A percentile compares a stretch with the other conserved stretches of the same genome.
Conservation (phyloP, 257 asterid species). For the Petunia axillaris region DNA sequence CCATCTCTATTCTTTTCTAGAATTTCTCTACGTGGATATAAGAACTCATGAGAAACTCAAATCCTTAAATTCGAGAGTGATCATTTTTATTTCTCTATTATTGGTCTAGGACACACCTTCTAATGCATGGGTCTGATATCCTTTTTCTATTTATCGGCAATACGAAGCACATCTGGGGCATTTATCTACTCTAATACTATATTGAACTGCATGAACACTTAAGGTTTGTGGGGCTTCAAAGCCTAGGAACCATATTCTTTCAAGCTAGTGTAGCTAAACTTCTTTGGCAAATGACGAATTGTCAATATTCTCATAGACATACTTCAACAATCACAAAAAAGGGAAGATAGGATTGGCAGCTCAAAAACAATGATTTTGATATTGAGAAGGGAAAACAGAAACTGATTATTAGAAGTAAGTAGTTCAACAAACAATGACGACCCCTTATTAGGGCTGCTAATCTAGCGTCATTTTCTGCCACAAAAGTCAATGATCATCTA, state of each 20-base stretch:
- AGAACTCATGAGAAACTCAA: too few species aligned
- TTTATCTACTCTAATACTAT: background rate
- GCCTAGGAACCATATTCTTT: background rate
- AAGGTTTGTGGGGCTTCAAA: background rate
- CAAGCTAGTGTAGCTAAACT: background rate
- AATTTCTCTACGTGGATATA: too few species aligned
- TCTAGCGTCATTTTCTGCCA: background rate
- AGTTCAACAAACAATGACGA: conserved; percentile 11
- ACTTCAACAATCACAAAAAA: conserved; percentile 6
- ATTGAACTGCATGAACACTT: background rate
- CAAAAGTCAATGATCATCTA: conserved; percentile 18
- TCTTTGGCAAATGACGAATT: background rate
- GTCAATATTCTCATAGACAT: background rate
- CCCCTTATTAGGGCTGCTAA: background rate
- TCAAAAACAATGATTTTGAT: background rate
- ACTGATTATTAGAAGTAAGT: background rate
- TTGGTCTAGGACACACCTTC: background rate
- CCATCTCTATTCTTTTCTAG: conserved; percentile 17
- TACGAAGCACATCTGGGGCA: background rate
- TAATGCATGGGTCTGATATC: background rate
- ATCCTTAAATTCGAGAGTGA: too few species aligned
- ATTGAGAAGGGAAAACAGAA: background rate
- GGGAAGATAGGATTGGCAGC: background rate
- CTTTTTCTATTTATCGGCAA: too few species aligned
- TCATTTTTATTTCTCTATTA: background rate